These are phyloP conservation scores for Saksenaea oblongispora DNA, from an alignment of 371 early-diverging fungal genomes.

Conservation along the genomic window DNA sequence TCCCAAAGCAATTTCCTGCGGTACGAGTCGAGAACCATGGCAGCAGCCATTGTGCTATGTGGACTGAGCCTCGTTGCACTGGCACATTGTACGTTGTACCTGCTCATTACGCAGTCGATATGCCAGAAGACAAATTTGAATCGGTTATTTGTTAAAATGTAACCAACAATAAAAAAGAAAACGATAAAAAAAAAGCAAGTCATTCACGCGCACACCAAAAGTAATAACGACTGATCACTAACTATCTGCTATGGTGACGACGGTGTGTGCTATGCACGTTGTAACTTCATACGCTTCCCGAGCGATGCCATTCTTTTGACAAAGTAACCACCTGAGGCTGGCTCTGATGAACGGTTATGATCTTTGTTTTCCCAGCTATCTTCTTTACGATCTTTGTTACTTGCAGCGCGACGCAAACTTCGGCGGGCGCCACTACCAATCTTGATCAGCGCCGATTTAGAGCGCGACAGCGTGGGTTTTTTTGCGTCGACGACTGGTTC, in stretches of 20 bases:
- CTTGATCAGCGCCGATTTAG: constrained; percentile 34
- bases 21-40: constrained; percentile 32
- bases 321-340: constrained; percentile 19
- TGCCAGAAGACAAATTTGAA: constrained; percentile 24
- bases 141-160: constrained; percentile 35
- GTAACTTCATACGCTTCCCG: constrained; percentile 28
- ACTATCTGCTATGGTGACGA: too few species aligned
- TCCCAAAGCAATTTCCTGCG: constrained; percentile 33
- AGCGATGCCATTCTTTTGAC: constrained; percentile 43
- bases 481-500: constrained; percentile 12
- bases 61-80: constrained; percentile 34
- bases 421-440: constrained; percentile 31
- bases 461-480: constrained; percentile 15
- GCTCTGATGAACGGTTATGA: not conserved
- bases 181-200: not conserved
- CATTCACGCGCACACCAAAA: too few species aligned
- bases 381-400: constrained; percentile 17
- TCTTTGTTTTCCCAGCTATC: constrained; percentile 8
- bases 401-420: constrained; percentile 10
- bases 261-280: constrained; percentile 11
- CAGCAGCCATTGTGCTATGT: constrained; percentile 37
- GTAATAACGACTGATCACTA: not conserved
- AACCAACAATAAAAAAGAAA: not conserved
- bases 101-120: constrained; percentile 38
- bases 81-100: constrained; percentile 40